Percentiles rank a stretch among this genome's conserved stretches.
Evolutionary conservation across 257 asterid species (phyloP).

Genomic region (Solanum raphanifolium): DNA sequence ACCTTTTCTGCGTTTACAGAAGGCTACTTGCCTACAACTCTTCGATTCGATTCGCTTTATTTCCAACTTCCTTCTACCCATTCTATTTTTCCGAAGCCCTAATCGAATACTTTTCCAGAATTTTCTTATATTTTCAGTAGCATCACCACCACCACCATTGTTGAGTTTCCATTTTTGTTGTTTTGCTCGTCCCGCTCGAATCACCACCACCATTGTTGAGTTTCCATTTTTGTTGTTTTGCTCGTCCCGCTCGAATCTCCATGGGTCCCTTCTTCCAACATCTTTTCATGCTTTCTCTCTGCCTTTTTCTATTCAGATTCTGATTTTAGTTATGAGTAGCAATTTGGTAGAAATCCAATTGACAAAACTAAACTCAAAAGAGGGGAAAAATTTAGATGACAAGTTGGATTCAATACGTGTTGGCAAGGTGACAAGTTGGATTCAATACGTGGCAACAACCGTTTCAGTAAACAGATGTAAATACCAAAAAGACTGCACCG

Average conservation of each 20-base stretch:
- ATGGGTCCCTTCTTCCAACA: neutral
- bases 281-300: neutral
- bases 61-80: neutral
- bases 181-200: neutral
- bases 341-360: neutral
- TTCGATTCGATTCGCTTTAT: neutral
- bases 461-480: no score
- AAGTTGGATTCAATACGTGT: neutral
- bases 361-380: neutral
- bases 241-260: neutral
- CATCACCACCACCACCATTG: neutral
- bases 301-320: neutral
- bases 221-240: neutral
- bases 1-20: neutral
- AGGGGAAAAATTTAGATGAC: neutral
- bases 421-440: no score
- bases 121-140: neutral
- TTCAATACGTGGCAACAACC: no score
- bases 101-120: neutral
- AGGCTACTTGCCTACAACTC: neutral
- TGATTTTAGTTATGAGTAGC: neutral
- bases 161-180: neutral
- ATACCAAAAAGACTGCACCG: no score
- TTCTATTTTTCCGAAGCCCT: neutral
- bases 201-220: neutral